Evolutionary conservation across 495 filamentous ascomycete species (phyloP).

Genomic region (Zalerion maritima): DNA sequence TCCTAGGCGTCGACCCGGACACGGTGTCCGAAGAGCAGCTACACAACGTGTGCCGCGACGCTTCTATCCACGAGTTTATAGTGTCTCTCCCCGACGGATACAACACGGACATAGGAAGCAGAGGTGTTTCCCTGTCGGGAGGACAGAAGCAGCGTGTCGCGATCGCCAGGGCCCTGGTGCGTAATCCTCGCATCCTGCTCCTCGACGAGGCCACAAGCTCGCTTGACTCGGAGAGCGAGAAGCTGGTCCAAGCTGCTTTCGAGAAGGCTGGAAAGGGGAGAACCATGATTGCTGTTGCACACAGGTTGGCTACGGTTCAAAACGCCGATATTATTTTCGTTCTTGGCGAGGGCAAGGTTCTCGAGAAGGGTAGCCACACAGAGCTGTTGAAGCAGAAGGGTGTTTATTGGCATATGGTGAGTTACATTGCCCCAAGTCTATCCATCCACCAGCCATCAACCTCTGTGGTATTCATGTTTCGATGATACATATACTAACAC

Average conservation of each 20-base stretch:
- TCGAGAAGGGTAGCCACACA: conserved; percentile 37
- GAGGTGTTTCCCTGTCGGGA: conserved; percentile 52
- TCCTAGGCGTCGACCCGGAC: conserved; percentile 29
- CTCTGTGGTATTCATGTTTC: too few relatives aligned
- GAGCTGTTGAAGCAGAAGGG: conserved; percentile 31
- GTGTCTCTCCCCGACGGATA: conserved; percentile 43
- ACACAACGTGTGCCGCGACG: conserved; percentile 38
- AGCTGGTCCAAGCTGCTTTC: conserved; percentile 53
- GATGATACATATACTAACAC: too few relatives aligned
- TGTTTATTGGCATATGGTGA: conserved; percentile 40
- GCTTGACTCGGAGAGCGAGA: conserved; percentile 62
- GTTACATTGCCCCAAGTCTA: too few relatives aligned
- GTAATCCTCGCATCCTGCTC: conserved; percentile 53
- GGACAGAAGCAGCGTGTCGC: conserved; percentile 66
- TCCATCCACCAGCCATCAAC: too few relatives aligned
- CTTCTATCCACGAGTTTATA: conserved; percentile 51
- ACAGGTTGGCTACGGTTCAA: conserved; percentile 38
- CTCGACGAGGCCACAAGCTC: conserved; percentile 68
- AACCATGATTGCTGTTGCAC: conserved; percentile 62
- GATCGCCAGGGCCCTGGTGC: conserved; percentile 62
- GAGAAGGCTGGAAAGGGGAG: conserved; percentile 42
- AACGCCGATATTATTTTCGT: conserved; percentile 41
- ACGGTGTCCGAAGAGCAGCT: conserved; percentile 36
- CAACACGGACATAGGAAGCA: conserved; percentile 45
- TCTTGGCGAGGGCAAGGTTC: conserved; percentile 33